A percentile compares a stretch with the other conserved stretches of the same genome.
Conservation (phyloP, 441 rosid genomes). For the Adansonia gregorii region DNA sequence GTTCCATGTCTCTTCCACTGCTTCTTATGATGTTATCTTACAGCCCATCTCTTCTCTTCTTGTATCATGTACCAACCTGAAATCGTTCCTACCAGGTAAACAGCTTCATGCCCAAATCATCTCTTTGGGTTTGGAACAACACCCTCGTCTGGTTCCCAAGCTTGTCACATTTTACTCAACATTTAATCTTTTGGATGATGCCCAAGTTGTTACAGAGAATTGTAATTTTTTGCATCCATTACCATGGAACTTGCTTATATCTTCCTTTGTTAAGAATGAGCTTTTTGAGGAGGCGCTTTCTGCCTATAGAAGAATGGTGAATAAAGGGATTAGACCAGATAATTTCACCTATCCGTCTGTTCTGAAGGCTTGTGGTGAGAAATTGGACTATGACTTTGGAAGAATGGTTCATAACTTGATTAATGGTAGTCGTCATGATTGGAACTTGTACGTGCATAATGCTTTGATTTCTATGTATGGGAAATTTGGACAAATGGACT, state of each 20-base stretch:
- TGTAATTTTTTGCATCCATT: conserved; percentile 49
- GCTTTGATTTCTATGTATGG: conserved; percentile 80
- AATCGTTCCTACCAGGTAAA: conserved; percentile 48
- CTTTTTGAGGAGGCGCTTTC: conserved; percentile 47
- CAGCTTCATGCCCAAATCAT: conserved; percentile 61
- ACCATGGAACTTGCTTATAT: conserved; percentile 74
- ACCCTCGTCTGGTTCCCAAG: conserved; percentile 57
- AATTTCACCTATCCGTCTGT: conserved; percentile 77
- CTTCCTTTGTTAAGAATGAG: conserved; percentile 51
- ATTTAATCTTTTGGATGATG: conserved; percentile 45
- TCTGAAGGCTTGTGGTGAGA: conserved; percentile 78
- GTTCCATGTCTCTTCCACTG: conserved; percentile 39
- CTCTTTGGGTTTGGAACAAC: conserved; percentile 52
- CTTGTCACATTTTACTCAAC: conserved; percentile 61
- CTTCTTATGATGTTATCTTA: conserved; percentile 33
- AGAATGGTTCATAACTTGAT: conserved; percentile 58
- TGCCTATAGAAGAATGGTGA: conserved; percentile 55
- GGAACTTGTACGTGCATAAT: conserved; percentile 67
- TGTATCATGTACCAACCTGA: conserved; percentile 47
- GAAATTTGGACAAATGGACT: conserved; percentile 51
- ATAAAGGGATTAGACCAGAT: conserved; percentile 63
- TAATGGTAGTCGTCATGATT: conserved; percentile 35
- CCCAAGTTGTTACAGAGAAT: conserved; percentile 43
- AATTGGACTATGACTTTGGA: conserved; percentile 53
- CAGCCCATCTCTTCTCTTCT: conserved; percentile 51